Evolutionary conservation across 345 rosid genomes (phyloP), one percentile per base, ranked within the genome.

Genomic region (Balakata baccata): DNA sequence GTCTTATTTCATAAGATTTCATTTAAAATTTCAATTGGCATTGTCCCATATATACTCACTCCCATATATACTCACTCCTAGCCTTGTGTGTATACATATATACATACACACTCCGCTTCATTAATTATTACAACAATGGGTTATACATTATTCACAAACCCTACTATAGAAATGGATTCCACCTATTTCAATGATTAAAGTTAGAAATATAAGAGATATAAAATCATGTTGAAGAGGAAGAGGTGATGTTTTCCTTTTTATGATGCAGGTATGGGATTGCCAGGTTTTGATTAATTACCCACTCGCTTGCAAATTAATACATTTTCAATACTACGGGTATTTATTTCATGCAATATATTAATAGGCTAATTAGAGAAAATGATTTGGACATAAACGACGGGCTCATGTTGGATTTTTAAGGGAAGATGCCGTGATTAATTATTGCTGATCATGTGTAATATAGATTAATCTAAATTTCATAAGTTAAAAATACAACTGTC

Each of bases 141-240:
- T 11, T 4, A 38, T 52, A 20, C 54, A 64, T 53, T 54, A 74
- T 74, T 65, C 10, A 25, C 43, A 52, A 52, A 11, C 50, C 49
- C 51, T 64, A 39, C 70, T 39, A 60, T 7, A n/a, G n/a, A 62
- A 62, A 72, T 61, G 68, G 49, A 20, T 5, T 46, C 72, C 77
- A 74, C 67, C 68, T 3, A 67, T 66, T 74, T 46, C 46, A 47
- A 75, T 75, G 25, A 59, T 67, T 75, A 58, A 18, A 67, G 58
- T 34, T 11, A 37, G 23, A 16, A 11, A 58, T 38, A 2, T 2
- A 29, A 29, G 34, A 39, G 20, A 47, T 11, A 6, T 29, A 39
- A 54, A 38, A 29, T 50, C 16, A 50, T 25, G 50, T 50, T 49
- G 39, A 50, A 9, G 13, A 17, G 10, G 10, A 34, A 61, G 39